Base-by-base conservation (phyloP, 2,329 filamentous ascomycete genomes). In the Metarhizium sp. region DNA sequence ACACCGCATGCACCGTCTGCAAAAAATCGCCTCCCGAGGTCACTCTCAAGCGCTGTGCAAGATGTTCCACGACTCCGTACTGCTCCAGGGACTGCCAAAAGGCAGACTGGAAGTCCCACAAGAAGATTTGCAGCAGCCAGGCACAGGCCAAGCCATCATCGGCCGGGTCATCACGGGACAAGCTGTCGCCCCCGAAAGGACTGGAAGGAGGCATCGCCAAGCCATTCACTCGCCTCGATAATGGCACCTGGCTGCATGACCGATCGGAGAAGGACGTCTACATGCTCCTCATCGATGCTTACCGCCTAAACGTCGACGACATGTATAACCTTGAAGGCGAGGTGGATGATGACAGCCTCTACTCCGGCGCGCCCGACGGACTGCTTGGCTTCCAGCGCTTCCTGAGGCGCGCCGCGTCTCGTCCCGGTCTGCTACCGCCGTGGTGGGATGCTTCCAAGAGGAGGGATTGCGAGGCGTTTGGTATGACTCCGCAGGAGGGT, bases 31-130 rank as follows among this genome's bases (percentile, higher is more conserved):
- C 65, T 6, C 61, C 64, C 0, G 57, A 64, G 18, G 62, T 67
- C 13, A 56, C 53, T 14, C 63, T 73, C 46, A 73, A 70, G 57
- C 58, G 64, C 52, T 80, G 78, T 62, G 71, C 73, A n/a, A 75
- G 73, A 59, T 80, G 78, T 70, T 68, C 67, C n/a, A 59, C 59
- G 0, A 68, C 70, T 0, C 66, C 60, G 30, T 82, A 82, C 66
- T 83, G 79, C 69, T 77, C 75, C 46, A 69, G 69, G 29, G 71
- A 74, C 40, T 82, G 79, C 66, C 75, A 81, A 62, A 77, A 75
- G 58, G 62, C 64, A 2, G 70, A 81, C 61, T 82, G 75, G 76
- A 76, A 77, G 59, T 30, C 16, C 2, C 78, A 82, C 64, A 77
- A 77, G 60, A 72, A 71, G 56, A 58, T 63, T 8, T 80, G 77